These are phyloP conservation scores for Clonostachys sp. DNA, from an alignment of 2,329 filamentous ascomycete species.

Conservation along the genomic window DNA sequence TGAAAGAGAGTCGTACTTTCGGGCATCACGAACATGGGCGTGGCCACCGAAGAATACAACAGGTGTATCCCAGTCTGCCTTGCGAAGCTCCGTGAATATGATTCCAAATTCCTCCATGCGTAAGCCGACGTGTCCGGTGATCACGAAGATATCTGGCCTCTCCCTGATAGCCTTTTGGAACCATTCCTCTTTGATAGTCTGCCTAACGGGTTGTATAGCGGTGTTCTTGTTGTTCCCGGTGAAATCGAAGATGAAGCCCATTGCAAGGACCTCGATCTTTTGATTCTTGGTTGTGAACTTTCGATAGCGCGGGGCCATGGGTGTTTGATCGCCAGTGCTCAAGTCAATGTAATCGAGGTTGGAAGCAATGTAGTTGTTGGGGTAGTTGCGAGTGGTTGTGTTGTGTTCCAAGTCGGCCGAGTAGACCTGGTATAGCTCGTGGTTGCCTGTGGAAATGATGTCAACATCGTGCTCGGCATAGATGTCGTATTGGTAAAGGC, in stretches of 20 bases:
- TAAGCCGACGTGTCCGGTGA: slow-evolving; percentile 80
- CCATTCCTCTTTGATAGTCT: slow-evolving; percentile 81
- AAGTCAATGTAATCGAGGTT: slow-evolving; percentile 86
- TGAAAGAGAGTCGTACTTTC: slow-evolving; percentile 71
- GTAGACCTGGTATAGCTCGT: slow-evolving; percentile 83
- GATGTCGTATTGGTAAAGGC: slow-evolving; percentile 83
- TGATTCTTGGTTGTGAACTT: slow-evolving; percentile 92
- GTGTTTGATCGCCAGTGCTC: slow-evolving; percentile 63
- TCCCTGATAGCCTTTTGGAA: slow-evolving; percentile 83
- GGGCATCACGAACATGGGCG: slow-evolving; percentile 81
- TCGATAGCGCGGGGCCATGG: slow-evolving; percentile 77
- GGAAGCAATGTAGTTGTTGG: slow-evolving; percentile 77
- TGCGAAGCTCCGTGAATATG: slow-evolving; percentile 75
- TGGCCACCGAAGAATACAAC: slow-evolving; percentile 94
- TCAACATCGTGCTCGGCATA: slow-evolving; percentile 80
- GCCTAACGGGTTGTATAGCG: slow-evolving; percentile 71
- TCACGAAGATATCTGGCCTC: slow-evolving; percentile 81
- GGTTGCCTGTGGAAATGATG: slow-evolving; percentile 83
- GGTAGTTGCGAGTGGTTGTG: slow-evolving; percentile 78
- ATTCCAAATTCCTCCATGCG: slow-evolving; percentile 74
- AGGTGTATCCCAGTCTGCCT: slow-evolving; percentile 72
- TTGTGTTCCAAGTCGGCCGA: slow-evolving; percentile 76
- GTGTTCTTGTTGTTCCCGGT: slow-evolving; percentile 88
- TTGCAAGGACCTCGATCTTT: slow-evolving; percentile 76
- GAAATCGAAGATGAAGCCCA: slow-evolving; percentile 96